A percentile compares a stretch with the other conserved stretches of the same genome.
phyloP scores from a whole-genome alignment of 2,329 filamentous ascomycete genomes.

The Verticillium longisporum region DNA sequence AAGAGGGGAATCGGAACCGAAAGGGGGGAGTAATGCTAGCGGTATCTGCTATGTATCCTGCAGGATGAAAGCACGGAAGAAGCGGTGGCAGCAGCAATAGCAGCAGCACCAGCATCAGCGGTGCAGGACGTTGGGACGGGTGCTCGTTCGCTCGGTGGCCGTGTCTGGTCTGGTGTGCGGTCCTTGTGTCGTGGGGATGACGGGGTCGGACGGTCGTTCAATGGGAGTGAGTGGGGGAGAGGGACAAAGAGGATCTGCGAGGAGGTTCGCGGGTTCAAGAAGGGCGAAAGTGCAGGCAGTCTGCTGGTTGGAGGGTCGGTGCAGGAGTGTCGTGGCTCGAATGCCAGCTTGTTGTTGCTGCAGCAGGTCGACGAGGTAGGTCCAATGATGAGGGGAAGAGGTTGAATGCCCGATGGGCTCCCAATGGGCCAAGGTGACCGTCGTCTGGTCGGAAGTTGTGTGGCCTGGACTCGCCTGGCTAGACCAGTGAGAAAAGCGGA shows the following conservation, averaged over 20 bases:
- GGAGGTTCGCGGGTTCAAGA: slow-evolving; percentile 4
- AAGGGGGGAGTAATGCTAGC: slow-evolving; percentile 5
- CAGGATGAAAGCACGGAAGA: slow-evolving; percentile 12
- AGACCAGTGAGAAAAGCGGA: neutral
- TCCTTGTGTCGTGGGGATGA: neutral
- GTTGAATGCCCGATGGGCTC: slow-evolving; percentile 8
- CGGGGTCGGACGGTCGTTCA: neutral
- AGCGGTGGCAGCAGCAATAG: neutral
- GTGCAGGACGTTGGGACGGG: neutral
- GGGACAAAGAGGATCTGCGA: neutral
- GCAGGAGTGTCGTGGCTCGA: slow-evolving; percentile 31
- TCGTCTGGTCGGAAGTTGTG: neutral
- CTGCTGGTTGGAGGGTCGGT: slow-evolving; percentile 8
- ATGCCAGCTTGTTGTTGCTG: slow-evolving; percentile 23
- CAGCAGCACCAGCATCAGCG: slow-evolving; percentile 6
- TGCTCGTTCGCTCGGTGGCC: neutral
- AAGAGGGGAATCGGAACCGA: slow-evolving; percentile 8
- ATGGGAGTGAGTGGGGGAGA: slow-evolving; percentile 1
- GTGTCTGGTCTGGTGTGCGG: neutral
- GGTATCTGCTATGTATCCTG: slow-evolving; percentile 13
- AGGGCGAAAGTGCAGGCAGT: slow-evolving; percentile 3
- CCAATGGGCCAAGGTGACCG: slow-evolving; percentile 6
- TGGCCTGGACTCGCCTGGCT: neutral
- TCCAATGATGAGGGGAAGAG: slow-evolving; percentile 10
- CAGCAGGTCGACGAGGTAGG: slow-evolving; percentile 12